Base-by-base conservation (phyloP, 768 basidiomycete genomes). In the Lentinula detonsa region DNA sequence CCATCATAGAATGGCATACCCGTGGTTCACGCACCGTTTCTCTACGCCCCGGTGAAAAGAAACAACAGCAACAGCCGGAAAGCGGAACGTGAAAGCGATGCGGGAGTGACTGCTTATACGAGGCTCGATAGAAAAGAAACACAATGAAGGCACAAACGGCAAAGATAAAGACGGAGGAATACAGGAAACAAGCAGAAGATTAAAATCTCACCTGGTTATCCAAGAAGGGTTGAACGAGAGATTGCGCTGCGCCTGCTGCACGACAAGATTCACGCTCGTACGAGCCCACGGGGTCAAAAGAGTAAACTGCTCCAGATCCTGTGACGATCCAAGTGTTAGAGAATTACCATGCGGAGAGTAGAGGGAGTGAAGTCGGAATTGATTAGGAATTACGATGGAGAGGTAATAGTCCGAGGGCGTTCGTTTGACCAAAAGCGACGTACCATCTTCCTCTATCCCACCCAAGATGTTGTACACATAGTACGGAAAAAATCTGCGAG, bases 271-370 rank as follows among this genome's bases (percentile, higher is more conserved):
- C 95, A 62, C 97, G 90, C 75, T 98, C 95, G 73, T 99, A 99
- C 52, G 92, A 95, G 31, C 97, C 97, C 35, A 98, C 94, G 42
- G 97, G 97, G 75, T 99, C 97, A 74, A 97, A 99, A n/a, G 96
- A 98, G 81, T 99, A 99, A 34, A 99, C 95, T 9, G 96, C 93
- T 57, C 97, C 97, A 40, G 92, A 85, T 10, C 95, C 94, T 96
- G 71, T 3, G 40, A 31, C 11, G 53, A 39, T 34, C 42, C 16
- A 34, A 57, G 16, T 5, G 8, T 48, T 39, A 60, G 61, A 54
- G 60, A 40, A 60, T 54, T 35, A 50, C 61, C 52, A 49, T 62
- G 28, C 51, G 42, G 49, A 60, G 23, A 49, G 63, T 40, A 53
- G 61, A 63, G 60, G 59, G 61, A 64, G 62, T 49, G 65, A 70